These are phyloP conservation scores for Colletotrichum spaethianum DNA, from an alignment of 2,329 filamentous ascomycete genomes.

Conservation along the genomic window DNA sequence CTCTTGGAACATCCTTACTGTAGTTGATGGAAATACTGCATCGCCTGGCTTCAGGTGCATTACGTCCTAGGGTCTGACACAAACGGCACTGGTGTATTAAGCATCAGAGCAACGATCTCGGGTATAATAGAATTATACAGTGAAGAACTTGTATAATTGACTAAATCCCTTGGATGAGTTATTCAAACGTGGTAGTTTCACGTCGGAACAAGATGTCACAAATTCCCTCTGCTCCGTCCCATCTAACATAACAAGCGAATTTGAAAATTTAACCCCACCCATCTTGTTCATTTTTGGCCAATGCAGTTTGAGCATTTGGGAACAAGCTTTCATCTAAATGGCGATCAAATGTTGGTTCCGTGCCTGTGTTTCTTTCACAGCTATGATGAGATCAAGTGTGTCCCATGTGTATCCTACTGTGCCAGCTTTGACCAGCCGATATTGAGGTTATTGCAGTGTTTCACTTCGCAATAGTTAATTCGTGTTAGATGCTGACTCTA, in stretches of 20 bases:
- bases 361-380: not conserved
- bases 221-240: not conserved
- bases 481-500: too few relatives aligned
- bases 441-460: not conserved
- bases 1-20: not conserved
- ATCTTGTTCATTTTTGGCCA: not conserved
- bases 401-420: not conserved
- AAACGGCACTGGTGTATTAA: too few relatives aligned
- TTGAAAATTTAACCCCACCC: too few relatives aligned
- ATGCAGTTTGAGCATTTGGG: not conserved
- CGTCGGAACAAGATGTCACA: not conserved
- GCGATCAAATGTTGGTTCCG: not conserved
- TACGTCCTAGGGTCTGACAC: not conserved
- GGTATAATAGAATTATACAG: too few relatives aligned
- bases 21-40: not conserved
- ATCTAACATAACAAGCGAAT: not conserved
- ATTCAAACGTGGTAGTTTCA: too few relatives aligned
- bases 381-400: not conserved
- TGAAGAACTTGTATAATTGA: too few relatives aligned
- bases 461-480: too few relatives aligned
- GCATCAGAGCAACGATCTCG: not conserved
- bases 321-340: not conserved
- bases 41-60: not conserved
- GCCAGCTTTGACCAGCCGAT: not conserved
- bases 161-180: not conserved